A percentile compares a stretch with the other conserved stretches of the same genome.
Conservation (phyloP, 208 protist species). For the Vickermania ingenoplastis region DNA sequence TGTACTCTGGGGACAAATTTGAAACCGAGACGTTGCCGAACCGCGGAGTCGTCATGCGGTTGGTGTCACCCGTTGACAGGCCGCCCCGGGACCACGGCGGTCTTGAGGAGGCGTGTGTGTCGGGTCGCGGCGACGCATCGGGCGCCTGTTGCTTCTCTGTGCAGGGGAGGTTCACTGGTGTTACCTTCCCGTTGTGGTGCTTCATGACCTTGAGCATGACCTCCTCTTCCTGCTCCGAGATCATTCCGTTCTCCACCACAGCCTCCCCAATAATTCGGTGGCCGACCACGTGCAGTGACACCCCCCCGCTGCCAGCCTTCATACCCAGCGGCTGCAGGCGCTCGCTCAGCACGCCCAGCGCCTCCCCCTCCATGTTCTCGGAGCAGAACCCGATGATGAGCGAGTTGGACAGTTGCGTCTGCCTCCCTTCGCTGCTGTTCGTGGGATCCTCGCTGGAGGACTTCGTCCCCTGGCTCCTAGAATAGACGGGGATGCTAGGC, state of each 20-base stretch:
- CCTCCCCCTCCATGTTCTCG: conserved; percentile 7
- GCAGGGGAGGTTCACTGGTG: neutral
- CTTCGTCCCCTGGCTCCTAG: neutral
- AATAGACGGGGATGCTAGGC: neutral
- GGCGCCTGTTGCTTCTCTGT: neutral
- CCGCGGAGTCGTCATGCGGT: neutral
- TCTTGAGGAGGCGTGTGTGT: no score
- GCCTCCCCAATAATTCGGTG: neutral
- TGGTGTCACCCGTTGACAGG: neutral
- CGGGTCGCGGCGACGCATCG: neutral
- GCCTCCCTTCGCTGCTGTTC: neutral
- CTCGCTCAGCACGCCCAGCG: neutral
- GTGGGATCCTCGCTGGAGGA: neutral
- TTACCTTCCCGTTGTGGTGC: conserved; percentile 6
- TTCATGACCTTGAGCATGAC: conserved; percentile 4
- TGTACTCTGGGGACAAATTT: neutral
- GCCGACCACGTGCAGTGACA: conserved; percentile 29
- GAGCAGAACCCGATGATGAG: conserved; percentile 32
- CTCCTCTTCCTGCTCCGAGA: neutral
- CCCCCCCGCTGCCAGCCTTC: conserved; percentile 3
- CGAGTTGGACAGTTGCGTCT: neutral
- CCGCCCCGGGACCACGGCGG: neutral
- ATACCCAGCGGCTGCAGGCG: neutral
- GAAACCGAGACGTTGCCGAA: neutral
- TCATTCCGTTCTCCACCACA: conserved; percentile 4